Evolutionary conservation across 2,329 filamentous ascomycete genomes (phyloP).

Genomic region (Hirsutella minnesotensis): DNA sequence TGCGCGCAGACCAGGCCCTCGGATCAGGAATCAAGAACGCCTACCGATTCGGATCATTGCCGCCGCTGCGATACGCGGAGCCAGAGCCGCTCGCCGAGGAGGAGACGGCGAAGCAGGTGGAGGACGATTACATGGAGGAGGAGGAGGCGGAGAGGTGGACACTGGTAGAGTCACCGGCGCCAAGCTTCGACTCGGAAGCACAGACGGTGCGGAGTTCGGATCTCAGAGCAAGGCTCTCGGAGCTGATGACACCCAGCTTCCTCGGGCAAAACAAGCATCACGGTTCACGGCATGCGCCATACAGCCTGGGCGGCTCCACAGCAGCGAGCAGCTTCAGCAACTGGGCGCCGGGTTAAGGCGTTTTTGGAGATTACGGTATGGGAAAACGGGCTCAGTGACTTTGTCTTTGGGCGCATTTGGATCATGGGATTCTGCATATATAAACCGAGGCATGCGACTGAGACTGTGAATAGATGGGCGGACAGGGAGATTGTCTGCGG

Average conservation of each 20-base stretch:
- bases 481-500: too few relatives aligned
- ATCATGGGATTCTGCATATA: too few relatives aligned
- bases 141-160: not conserved
- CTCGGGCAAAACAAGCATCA: not conserved
- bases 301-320: not conserved
- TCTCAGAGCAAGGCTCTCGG: not conserved
- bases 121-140: not conserved
- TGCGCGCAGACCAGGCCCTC: slow-evolving; percentile 11
- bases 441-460: too few relatives aligned
- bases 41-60: slow-evolving; percentile 10
- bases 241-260: not conserved
- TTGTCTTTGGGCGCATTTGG: too few relatives aligned
- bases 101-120: not conserved
- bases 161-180: not conserved
- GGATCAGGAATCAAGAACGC: slow-evolving; percentile 4
- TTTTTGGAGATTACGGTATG: not conserved
- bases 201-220: not conserved
- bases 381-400: not conserved
- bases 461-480: too few relatives aligned
- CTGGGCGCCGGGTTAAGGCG: not conserved
- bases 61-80: slow-evolving; percentile 10
- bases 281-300: not conserved
- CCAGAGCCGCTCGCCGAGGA: slow-evolving; percentile 6
- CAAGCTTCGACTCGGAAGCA: not conserved
- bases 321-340: slow-evolving; percentile 1